phyloP scores from a whole-genome alignment of 768 basidiomycete species.

The Tremella yokohamensis region DNA sequence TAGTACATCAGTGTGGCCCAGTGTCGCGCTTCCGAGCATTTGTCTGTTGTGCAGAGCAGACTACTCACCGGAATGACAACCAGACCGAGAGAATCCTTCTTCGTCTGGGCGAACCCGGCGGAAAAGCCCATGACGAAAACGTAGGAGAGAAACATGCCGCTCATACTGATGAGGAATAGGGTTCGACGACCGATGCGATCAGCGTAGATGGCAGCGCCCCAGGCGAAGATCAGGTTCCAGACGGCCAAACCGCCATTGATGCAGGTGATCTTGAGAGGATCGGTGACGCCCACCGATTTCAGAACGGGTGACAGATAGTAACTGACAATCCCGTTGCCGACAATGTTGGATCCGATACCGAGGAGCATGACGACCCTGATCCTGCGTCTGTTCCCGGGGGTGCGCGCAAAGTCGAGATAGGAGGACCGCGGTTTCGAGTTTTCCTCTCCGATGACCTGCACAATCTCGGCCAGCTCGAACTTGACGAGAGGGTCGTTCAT shows the following conservation, averaged over 20 bases:
- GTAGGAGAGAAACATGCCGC: not conserved
- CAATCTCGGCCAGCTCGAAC: slow-evolving; percentile 57
- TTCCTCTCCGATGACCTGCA: slow-evolving; percentile 58
- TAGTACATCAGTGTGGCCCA: not conserved
- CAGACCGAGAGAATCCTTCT: slow-evolving; percentile 6
- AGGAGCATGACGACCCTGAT: slow-evolving; percentile 48
- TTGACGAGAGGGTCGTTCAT: slow-evolving; percentile 54
- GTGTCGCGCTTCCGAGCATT: no score
- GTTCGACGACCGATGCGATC: slow-evolving; percentile 8
- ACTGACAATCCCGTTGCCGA: slow-evolving; percentile 8
- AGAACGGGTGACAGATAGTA: slow-evolving; percentile 54
- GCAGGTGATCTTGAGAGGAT: slow-evolving; percentile 59
- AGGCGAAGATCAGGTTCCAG: not conserved
- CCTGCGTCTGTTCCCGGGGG: slow-evolving; percentile 59
- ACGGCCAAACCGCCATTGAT: slow-evolving; percentile 73
- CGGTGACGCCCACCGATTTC: slow-evolving; percentile 60
- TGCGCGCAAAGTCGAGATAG: slow-evolving; percentile 60
- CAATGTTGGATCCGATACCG: slow-evolving; percentile 1
- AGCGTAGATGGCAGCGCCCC: not conserved
- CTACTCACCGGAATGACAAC: no score
- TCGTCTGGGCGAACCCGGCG: not conserved
- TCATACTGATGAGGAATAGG: slow-evolving; percentile 10
- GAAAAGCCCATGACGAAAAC: slow-evolving; percentile 2
- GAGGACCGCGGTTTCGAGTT: not conserved
- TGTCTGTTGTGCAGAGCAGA: no score